phyloP scores from a whole-genome alignment of 257 asterid species.

The Lycium ferocissimum region DNA sequence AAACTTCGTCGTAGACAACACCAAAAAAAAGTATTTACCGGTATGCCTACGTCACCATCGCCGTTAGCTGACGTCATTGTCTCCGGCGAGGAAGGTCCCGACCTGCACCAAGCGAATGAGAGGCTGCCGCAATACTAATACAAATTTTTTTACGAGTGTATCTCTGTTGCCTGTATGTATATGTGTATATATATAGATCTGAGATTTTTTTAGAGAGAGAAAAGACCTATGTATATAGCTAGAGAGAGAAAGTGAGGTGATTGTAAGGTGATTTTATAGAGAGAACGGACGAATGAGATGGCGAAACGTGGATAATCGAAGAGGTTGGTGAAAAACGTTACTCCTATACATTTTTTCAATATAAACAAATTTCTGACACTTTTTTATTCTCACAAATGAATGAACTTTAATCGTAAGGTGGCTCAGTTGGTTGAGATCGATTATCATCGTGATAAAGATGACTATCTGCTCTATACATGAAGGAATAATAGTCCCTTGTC shows the following conservation, averaged over 20 bases:
- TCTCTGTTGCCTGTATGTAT: neutral
- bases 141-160: neutral
- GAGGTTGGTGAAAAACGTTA: neutral
- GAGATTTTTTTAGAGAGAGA: neutral
- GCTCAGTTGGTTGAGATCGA: no score
- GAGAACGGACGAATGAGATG: neutral
- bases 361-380: no score
- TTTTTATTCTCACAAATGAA: no score
- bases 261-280: neutral
- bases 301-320: neutral
- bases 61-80: neutral
- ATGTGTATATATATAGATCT: neutral
- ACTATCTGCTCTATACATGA: no score
- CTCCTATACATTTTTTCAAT: no score
- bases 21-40: neutral
- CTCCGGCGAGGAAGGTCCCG: slow-evolving; percentile 25
- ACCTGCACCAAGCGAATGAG: slow-evolving; percentile 34
- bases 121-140: neutral
- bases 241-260: slow-evolving; percentile 19
- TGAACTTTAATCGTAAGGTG: no score
- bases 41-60: neutral
- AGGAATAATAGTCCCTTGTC: no score
- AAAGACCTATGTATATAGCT: slow-evolving; percentile 8
- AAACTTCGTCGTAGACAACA: neutral
- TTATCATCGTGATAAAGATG: no score